Evolutionary conservation across 495 filamentous ascomycete species (phyloP).

Genomic region (Bombardia bombarda): DNA sequence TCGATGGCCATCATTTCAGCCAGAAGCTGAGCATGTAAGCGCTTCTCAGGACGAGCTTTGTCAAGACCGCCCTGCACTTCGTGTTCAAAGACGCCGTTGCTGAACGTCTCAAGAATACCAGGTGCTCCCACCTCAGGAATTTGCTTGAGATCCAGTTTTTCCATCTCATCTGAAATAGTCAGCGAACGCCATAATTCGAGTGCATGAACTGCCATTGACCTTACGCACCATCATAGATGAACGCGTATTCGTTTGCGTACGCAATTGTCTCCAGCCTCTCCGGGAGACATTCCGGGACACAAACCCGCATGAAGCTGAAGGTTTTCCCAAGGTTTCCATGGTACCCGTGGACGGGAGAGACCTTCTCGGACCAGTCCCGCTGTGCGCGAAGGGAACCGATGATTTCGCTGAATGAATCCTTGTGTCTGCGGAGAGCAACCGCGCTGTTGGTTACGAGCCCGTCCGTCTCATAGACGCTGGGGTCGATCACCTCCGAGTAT

Average conservation of each 20-base stretch:
- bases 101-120: conserved; percentile 1
- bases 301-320: conserved; percentile 18
- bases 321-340: conserved; percentile 18
- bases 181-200: conserved; percentile 1
- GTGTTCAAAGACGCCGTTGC: background rate
- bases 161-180: conserved; percentile 1
- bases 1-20: conserved; percentile 5
- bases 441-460: conserved; percentile 11
- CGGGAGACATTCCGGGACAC: conserved; percentile 30
- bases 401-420: conserved; percentile 11
- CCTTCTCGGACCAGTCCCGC: conserved; percentile 23
- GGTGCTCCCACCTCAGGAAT: background rate
- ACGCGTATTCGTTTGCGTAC: conserved; percentile 37
- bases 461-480: conserved; percentile 14
- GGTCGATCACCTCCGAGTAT: conserved; percentile 15
- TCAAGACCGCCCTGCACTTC: background rate
- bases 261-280: conserved; percentile 33
- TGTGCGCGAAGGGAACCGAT: conserved; percentile 17
- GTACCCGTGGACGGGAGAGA: conserved; percentile 14
- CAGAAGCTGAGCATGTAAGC: conserved; percentile 1
- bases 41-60: background rate
- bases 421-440: conserved; percentile 17
- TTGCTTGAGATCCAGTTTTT: background rate
- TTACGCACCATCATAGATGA: conserved; percentile 29
- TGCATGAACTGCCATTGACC: conserved; percentile 7